These are phyloP conservation scores for Cryptococcus floricola DNA, from an alignment of 1,284 basidiomycete genomes.

Conservation along the genomic window DNA sequence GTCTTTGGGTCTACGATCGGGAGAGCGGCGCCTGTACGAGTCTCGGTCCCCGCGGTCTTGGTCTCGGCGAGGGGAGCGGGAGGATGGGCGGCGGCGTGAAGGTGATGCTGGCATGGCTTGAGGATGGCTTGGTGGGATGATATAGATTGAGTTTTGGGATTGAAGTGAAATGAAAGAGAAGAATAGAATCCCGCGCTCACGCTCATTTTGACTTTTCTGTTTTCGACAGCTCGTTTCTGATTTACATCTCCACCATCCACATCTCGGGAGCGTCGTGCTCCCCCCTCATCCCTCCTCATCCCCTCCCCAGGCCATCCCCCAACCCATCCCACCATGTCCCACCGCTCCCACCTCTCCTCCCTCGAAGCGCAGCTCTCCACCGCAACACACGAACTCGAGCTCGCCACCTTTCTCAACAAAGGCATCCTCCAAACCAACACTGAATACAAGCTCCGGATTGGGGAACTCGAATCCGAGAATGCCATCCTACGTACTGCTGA, in stretches of 20 bases:
- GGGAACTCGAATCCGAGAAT: conserved; percentile 39
- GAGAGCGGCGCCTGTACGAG: not conserved
- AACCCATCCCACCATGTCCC: conserved; percentile 2
- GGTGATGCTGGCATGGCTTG: conserved; percentile 11
- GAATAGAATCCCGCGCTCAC: not conserved
- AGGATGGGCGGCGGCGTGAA: conserved; percentile 11
- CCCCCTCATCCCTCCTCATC: too few species aligned
- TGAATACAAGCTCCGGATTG: conserved; percentile 37
- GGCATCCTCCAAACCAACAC: conserved; percentile 36
- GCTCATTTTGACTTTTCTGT: not conserved
- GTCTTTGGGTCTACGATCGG: conserved; percentile 3
- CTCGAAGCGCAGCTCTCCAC: conserved; percentile 17
- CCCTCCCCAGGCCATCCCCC: not conserved
- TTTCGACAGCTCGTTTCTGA: not conserved
- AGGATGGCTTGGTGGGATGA: not conserved
- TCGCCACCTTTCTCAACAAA: conserved; percentile 40
- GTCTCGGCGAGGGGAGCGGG: conserved; percentile 11
- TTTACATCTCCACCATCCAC: not conserved
- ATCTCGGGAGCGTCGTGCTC: not conserved
- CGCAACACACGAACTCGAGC: conserved; percentile 33
- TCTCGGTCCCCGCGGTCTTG: conserved; percentile 8
- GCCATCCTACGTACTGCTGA: conserved; percentile 31
- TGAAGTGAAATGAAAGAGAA: not conserved
- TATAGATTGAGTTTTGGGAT: not conserved
- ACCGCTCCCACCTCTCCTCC: conserved; percentile 1